These are phyloP conservation scores for Aspergillus sp. DNA, from an alignment of 2,329 filamentous ascomycete genomes.

Conservation along the genomic window DNA sequence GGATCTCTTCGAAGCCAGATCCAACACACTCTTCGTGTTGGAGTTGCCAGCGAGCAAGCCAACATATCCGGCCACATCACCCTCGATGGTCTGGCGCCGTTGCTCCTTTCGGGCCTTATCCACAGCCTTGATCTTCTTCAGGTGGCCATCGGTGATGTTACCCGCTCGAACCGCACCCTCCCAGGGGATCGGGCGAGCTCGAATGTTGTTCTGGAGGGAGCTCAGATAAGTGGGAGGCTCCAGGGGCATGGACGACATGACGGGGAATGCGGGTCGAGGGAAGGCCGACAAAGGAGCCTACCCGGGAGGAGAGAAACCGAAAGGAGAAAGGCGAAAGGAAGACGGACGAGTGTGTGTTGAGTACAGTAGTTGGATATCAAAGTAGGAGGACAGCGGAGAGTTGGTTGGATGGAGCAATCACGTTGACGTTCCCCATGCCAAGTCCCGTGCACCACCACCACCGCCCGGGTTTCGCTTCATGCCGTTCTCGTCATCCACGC, in stretches of 20 bases:
- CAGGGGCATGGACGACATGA: slow-evolving; percentile 68
- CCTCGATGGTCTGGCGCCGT: slow-evolving; percentile 77
- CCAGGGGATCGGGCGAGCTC: slow-evolving; percentile 93
- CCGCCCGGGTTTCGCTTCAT: slow-evolving; percentile 7
- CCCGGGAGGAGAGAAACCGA: slow-evolving; percentile 7
- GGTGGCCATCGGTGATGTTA: slow-evolving; percentile 89
- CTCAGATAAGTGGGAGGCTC: slow-evolving; percentile 85
- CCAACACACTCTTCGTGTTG: slow-evolving; percentile 71
- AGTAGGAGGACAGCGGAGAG: slow-evolving; percentile 7
- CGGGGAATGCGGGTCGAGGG: slow-evolving; percentile 6
- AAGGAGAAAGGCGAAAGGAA: slow-evolving; percentile 8
- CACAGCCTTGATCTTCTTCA: slow-evolving; percentile 92
- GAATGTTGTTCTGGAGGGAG: slow-evolving; percentile 95
- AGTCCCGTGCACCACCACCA: slow-evolving; percentile 10
- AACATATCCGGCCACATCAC: slow-evolving; percentile 76
- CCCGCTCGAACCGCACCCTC: slow-evolving; percentile 91
- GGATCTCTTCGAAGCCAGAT: slow-evolving; percentile 78
- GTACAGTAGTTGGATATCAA: slow-evolving; percentile 5
- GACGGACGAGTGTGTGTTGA: background rate
- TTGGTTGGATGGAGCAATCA: slow-evolving; percentile 4
- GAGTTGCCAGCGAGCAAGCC: slow-evolving; percentile 72
- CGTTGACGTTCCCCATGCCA: slow-evolving; percentile 16
- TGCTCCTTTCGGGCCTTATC: slow-evolving; percentile 95
- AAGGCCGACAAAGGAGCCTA: slow-evolving; percentile 8
- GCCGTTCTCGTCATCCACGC: slow-evolving; percentile 19